Conservation (phyloP, 164 flowering plant genomes). For the Vitis amurensis region DNA sequence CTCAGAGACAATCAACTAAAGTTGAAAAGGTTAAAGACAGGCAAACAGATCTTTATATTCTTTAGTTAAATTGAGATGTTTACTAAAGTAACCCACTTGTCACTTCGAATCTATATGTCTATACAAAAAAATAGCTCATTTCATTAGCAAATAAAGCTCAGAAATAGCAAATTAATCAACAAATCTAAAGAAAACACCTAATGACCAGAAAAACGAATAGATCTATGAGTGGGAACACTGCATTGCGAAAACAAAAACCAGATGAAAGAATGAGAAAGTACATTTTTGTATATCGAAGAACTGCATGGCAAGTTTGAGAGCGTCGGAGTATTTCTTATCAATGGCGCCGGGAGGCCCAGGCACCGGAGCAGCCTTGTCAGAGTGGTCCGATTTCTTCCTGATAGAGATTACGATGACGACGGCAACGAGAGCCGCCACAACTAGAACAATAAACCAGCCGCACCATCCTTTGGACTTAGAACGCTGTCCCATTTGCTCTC, state of each 20-base stretch:
- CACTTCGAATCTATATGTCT: conserved; percentile 1
- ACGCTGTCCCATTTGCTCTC: conserved; percentile 42
- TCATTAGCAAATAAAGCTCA: neutral
- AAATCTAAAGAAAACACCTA: neutral
- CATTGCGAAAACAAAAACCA: neutral
- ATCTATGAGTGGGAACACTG: neutral
- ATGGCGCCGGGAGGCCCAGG: conserved; percentile 92
- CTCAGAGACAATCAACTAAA: neutral
- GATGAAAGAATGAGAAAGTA: conserved; percentile 21
- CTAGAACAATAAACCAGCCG: conserved; percentile 56
- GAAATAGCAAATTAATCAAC: neutral
- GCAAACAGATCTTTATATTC: neutral
- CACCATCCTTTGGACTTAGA: conserved; percentile 49
- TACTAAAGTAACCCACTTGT: neutral
- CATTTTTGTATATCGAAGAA: conserved; percentile 94
- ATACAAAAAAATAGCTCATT: neutral
- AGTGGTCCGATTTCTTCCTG: conserved; percentile 29
- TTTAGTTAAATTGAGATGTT: neutral
- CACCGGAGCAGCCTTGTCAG: conserved; percentile 47
- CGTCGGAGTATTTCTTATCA: conserved; percentile 56
- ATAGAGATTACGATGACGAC: conserved; percentile 43
- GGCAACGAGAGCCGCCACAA: conserved; percentile 45
- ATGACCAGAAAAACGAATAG: neutral
- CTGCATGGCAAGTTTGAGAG: conserved; percentile 67
- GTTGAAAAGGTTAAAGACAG: neutral